Evolutionary conservation across 2,329 filamentous ascomycete genomes (phyloP), one percentile per base, ranked within the genome.

Genomic region (Apiospora arundinis): DNA sequence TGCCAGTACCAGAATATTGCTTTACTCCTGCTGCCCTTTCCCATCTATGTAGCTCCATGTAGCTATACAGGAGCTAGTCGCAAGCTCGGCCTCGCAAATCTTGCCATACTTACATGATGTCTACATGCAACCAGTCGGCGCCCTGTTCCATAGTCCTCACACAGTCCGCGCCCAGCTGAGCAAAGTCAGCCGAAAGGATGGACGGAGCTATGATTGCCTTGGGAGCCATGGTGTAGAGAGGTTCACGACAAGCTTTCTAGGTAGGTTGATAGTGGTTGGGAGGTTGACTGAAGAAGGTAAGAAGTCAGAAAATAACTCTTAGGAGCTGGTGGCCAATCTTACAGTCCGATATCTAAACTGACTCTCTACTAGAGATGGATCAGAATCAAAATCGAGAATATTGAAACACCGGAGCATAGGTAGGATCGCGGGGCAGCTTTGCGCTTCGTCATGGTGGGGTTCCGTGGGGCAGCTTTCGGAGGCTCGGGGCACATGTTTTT

Each of bases 131-230:
- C 93, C 94, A 97, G 86, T 98, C 94, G 75, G 95, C 94, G 72
- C 95, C 94, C 75, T 95, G 90, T 69, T 89, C 87, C 78, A 99
- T 98, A 72, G 95, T 97, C 78, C 90, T 89, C 69, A 91, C 90
- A 85, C 96, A 99, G 82, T 94, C 95, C 78, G 91, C 89, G 77
- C 95, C 95, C 71, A 99, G 89, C 75, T 92, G 88, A 79, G 91
- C 95, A 84, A 99, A 99, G 88, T 99, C 95, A 75, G 95, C 95
- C 79, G 95, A 97, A 73, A 99, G 91, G 78, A 99, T 98, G n/a
- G 95, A 98, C 42, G 96, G 96, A 21, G 95, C 95, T 78, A 99
- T 97, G 82, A 99, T 98, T 67, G 96, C 93, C 74, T 92, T 91
- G 32, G 95, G 96, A 71, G 94, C 87, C 95, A 98, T 98, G 74